Conservation (phyloP, 805 yeast genomes). For the Starmera dryadoides region DNA sequence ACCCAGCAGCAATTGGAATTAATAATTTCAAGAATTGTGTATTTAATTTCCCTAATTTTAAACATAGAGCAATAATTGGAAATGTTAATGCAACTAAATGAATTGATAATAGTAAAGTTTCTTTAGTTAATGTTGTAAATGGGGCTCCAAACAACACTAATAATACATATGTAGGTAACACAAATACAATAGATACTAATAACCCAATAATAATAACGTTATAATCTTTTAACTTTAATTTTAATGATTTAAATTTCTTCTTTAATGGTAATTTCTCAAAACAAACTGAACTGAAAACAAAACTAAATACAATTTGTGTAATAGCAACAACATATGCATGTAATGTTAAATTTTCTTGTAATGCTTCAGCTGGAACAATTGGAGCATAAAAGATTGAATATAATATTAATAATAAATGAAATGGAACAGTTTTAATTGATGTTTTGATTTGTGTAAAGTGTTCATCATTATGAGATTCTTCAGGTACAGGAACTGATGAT, state of each 20-base stretch:
- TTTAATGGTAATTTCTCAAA: background rate
- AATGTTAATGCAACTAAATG: conserved; percentile 55
- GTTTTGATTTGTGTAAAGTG: background rate
- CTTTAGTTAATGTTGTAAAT: conserved; percentile 38
- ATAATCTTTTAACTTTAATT: background rate
- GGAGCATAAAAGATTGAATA: background rate
- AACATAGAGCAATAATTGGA: conserved; percentile 59
- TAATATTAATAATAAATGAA: background rate
- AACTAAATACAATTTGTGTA: background rate
- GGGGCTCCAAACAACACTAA: conserved; percentile 81
- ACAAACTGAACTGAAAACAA: background rate
- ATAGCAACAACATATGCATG: background rate
- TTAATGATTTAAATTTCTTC: background rate
- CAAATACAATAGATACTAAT: conserved; percentile 9
- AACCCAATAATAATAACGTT: conserved; percentile 7
- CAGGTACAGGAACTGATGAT: background rate
- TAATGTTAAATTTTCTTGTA: background rate
- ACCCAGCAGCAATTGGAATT: conserved; percentile 42
- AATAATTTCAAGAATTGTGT: conserved; percentile 24
- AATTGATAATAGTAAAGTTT: conserved; percentile 53
- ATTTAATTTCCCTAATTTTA: conserved; percentile 32
- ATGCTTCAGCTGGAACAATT: background rate
- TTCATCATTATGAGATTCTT: background rate
- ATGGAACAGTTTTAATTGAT: background rate
- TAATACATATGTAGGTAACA: conserved; percentile 23